phyloP scores from a whole-genome alignment of 768 basidiomycete genomes.

The Collybia mongolica region DNA sequence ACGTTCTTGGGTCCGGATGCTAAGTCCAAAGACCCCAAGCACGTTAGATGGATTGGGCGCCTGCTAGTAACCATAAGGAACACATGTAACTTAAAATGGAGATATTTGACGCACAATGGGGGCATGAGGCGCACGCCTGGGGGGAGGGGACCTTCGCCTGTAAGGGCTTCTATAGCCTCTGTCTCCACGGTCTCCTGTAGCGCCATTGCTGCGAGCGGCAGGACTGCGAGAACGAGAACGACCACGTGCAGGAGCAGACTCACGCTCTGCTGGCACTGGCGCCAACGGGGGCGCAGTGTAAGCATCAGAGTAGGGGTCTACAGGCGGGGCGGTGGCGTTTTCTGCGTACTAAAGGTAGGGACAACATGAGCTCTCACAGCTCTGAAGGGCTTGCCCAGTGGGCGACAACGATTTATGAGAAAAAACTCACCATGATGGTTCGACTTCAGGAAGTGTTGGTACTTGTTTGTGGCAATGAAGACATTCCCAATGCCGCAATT shows the following conservation, averaged over 20 bases:
- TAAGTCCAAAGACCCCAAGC: slow-evolving; percentile 97
- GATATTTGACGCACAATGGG: slow-evolving; percentile 57
- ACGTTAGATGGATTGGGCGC: slow-evolving; percentile 86
- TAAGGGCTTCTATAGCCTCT: slow-evolving; percentile 58
- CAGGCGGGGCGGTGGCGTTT: slow-evolving; percentile 47
- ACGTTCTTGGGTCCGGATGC: slow-evolving; percentile 90
- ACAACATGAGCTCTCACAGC: slow-evolving; percentile 9
- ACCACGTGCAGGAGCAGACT: slow-evolving; percentile 54
- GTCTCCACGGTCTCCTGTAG: slow-evolving; percentile 17
- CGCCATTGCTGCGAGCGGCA: slow-evolving; percentile 43
- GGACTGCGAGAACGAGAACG: slow-evolving; percentile 79
- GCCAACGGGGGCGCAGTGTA: slow-evolving; percentile 66
- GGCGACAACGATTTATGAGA: not conserved
- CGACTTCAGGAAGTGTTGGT: slow-evolving; percentile 44
- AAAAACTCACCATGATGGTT: slow-evolving; percentile 71
- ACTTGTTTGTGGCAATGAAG: slow-evolving; percentile 34
- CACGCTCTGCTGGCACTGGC: slow-evolving; percentile 52
- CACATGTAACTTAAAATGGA: slow-evolving; percentile 11
- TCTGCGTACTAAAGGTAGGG: slow-evolving; percentile 60
- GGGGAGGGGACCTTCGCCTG: slow-evolving; percentile 59
- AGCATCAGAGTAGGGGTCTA: slow-evolving; percentile 82
- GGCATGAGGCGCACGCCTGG: slow-evolving; percentile 68
- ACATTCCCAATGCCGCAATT: slow-evolving; percentile 17
- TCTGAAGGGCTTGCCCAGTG: slow-evolving; percentile 8
- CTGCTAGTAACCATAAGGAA: slow-evolving; percentile 52